Conservation (phyloP, 208 protist genomes). For the Leishmania braziliensis region DNA sequence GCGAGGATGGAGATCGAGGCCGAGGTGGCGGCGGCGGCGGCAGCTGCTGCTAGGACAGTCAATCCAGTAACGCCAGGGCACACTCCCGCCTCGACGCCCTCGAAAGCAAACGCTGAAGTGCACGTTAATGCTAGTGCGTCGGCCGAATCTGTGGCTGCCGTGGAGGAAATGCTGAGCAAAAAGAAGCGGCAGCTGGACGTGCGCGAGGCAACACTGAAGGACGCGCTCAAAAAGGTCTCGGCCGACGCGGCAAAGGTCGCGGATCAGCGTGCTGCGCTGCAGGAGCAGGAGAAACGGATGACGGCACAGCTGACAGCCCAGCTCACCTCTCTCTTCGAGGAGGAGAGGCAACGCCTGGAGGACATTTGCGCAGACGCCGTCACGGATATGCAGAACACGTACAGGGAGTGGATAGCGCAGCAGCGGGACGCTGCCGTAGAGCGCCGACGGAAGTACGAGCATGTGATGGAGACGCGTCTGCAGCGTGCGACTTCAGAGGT, state of each 20-base stretch:
- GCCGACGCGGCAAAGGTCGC: constrained; percentile 49
- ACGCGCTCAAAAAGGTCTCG: constrained; percentile 64
- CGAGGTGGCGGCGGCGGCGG: constrained; percentile 31
- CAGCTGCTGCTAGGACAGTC: constrained; percentile 5
- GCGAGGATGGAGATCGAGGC: constrained; percentile 40
- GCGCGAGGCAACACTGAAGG: constrained; percentile 67
- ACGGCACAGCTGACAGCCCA: constrained; percentile 30
- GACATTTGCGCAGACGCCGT: constrained; percentile 30
- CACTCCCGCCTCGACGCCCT: constrained; percentile 3
- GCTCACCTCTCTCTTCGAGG: constrained; percentile 42
- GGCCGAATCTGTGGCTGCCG: not conserved
- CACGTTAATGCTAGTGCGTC: not conserved
- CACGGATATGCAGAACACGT: constrained; percentile 26
- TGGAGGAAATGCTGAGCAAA: constrained; percentile 33
- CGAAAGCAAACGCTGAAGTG: constrained; percentile 1
- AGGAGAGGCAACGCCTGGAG: constrained; percentile 40
- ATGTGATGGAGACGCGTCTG: constrained; percentile 28
- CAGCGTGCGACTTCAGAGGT: constrained; percentile 17
- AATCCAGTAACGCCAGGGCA: not conserved
- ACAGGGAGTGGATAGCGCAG: constrained; percentile 19
- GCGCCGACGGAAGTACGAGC: constrained; percentile 22
- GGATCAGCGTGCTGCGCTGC: constrained; percentile 44
- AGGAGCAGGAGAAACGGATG: constrained; percentile 43
- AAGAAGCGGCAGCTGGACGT: constrained; percentile 52
- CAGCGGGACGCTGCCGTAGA: constrained; percentile 18